A percentile compares a stretch with the other conserved stretches of the same genome.
These are phyloP conservation scores for Pleomassaria siparia DNA, from an alignment of 2,329 filamentous ascomycete species.

Conservation along the genomic window DNA sequence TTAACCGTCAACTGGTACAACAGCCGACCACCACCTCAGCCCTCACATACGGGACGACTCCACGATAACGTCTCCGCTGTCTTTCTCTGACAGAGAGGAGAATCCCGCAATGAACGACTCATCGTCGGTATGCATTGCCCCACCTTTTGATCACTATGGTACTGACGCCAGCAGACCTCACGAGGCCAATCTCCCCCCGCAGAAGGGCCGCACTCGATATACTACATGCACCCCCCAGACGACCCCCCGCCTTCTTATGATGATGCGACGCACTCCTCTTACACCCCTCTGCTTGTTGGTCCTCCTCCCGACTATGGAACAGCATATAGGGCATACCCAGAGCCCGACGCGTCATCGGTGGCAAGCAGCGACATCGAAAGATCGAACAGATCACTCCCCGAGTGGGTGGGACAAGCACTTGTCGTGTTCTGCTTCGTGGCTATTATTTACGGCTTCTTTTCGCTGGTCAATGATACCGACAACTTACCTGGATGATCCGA, in stretches of 20 bases:
- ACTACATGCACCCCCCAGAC: conserved; percentile 13
- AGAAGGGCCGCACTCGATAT: conserved; percentile 13
- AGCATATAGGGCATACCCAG: conserved; percentile 24
- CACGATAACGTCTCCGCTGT: not conserved
- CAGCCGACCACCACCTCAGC: not conserved
- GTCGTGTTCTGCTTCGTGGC: conserved; percentile 27
- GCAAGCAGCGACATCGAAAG: conserved; percentile 32
- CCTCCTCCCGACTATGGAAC: conserved; percentile 34
- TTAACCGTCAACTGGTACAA: too few relatives aligned
- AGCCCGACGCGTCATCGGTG: conserved; percentile 31
- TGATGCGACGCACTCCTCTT: conserved; percentile 27
- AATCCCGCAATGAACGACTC: not conserved
- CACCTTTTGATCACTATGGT: not conserved
- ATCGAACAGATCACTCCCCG: conserved; percentile 24
- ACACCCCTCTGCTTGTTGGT: conserved; percentile 32
- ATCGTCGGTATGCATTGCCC: not conserved
- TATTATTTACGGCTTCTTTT: conserved; percentile 37
- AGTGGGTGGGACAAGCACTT: conserved; percentile 32
- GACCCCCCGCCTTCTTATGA: conserved; percentile 39
- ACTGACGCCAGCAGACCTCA: conserved; percentile 12
- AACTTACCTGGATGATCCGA: conserved; percentile 5
- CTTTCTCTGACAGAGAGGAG: not conserved
- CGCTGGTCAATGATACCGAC: conserved; percentile 23
- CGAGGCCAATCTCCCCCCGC: conserved; percentile 14
- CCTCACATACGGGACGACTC: not conserved